Base-by-base conservation (phyloP, 495 filamentous ascomycete genomes). In the Penicillium roqueforti region DNA sequence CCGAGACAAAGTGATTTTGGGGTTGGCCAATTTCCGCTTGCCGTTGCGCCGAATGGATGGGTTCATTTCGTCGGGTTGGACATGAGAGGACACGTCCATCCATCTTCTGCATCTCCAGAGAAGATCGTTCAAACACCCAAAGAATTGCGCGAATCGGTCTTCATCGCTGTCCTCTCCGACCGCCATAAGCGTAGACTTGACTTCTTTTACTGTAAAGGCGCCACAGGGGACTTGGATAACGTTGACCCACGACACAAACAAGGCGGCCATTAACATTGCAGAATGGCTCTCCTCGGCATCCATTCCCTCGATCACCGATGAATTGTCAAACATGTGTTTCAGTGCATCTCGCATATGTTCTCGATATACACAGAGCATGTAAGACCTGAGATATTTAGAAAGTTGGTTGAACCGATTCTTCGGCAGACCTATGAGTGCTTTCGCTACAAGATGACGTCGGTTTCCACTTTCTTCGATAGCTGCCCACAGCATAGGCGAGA, bases 1-100 rank as follows among this genome's bases (percentile, higher is more conserved):
- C 65, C 23, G 74, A 64, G 55, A 85, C n/a, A 44, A 74, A 13
- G 78, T 66, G 7, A 67, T 64, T 44, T 75, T 66, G 9, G 78
- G 78, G 20, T 72, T 61, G 66, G 56, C 52, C 69, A 73, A 55
- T 80, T 84, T 38, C 16, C 1, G n/a, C 7, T 11, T 28, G n/a
- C n/a, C n/a, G 25, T 26, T 7, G 25, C 4, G 25, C 25, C 25
- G 25, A 26, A 26, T 28, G 22, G n/a, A 13, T n/a, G 7, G 1
- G 16, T 23, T 46, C 45, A 23, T n/a, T 48, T 36, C 45, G 4
- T 22, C 1, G 6, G 45, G 20, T 2, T 22, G 38, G 28, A 9
- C 18, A 13, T 16, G 6, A 20, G 34, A 6, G 1, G 34, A 7
- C n/a, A 28, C 29, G 29, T 13, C 16, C 23, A 23, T 6, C 43